Base-by-base conservation (phyloP, 2,329 filamentous ascomycete species). In the Curvularia hawaiiensis region DNA sequence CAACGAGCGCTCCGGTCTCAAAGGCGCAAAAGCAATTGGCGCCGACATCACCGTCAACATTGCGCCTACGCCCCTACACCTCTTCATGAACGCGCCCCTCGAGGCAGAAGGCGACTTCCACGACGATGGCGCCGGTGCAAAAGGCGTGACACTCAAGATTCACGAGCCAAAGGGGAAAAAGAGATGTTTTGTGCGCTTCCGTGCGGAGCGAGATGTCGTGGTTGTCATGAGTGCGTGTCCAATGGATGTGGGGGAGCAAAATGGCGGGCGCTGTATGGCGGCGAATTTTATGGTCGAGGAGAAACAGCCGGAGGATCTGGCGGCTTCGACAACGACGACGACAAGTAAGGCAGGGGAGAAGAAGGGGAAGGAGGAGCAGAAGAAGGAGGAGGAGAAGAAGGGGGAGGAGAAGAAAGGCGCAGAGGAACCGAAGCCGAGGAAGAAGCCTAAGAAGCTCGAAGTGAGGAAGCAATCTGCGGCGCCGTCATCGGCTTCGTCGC, bases 1-100 rank as follows among this genome's bases (percentile, higher is more conserved):
- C 33, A 82, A 82, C 65, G 77, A 79, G 58, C 74, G 75, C 18
- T 77, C 78, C 7, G 79, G 79, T 0, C 65, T 82, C 20, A 79
- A 80, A 54, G 80, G 79, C 16, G 70, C 78, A 1, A 79, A 79
- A 53, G 77, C 76, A 22, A 73, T 82, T 3, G 80, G 80, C 24
- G 78, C 79, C 7, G 79, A 81, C 20, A 78, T 82, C 39, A 80
- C 78, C 0, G 78, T 82, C 65, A 81, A 82, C 58, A 77, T 74
- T 50, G 78, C 78, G 14, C 80, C 80, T 0, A 78, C 79, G 14
- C 80, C 80, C 2, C 67, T 82, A 5, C 79, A 80, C 43, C 69
- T 82, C 11, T 82, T 77, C 58, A 75, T 77, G 74, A 75, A 74
- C 28, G 60, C 72, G 3, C 70, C 71, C 0, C 56, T 76, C 7